These are phyloP conservation scores for Lactifluus rugatus DNA, from an alignment of 768 basidiomycete genomes.

Conservation along the genomic window DNA sequence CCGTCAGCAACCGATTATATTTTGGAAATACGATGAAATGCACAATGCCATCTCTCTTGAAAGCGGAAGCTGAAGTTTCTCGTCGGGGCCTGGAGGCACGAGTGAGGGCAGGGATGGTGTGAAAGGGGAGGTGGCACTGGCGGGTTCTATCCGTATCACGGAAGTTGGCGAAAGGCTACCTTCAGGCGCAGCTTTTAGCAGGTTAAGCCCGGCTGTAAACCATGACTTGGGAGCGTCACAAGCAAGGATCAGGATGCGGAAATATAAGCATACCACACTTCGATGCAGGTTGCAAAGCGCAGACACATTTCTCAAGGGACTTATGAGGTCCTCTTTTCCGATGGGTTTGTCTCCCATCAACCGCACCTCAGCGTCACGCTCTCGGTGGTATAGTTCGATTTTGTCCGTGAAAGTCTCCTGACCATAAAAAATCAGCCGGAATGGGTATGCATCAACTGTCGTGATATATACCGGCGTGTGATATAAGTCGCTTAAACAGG, in stretches of 20 bases:
- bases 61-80: conserved; percentile 59
- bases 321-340: conserved; percentile 54
- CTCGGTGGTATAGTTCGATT: conserved; percentile 57
- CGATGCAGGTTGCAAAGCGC: conserved; percentile 73
- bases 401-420: conserved; percentile 36
- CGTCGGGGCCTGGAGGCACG: conserved; percentile 31
- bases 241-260: conserved; percentile 1
- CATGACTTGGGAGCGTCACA: conserved; percentile 47
- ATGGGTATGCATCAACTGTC: not conserved
- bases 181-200: conserved; percentile 54
- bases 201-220: conserved; percentile 67
- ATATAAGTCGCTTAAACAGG: conserved; percentile 61
- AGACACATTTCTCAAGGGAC: conserved; percentile 60
- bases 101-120: conserved; percentile 40
- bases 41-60: conserved; percentile 86
- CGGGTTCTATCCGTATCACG: conserved; percentile 40
- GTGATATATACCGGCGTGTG: conserved; percentile 37
- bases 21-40: conserved; percentile 49
- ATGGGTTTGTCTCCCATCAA: conserved; percentile 49
- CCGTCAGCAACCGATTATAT: conserved; percentile 50
- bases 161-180: conserved; percentile 44
- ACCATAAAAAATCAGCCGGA: not conserved
- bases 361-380: conserved; percentile 68
- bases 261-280: conserved; percentile 58
- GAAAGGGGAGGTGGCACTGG: conserved; percentile 35